Evolutionary conservation across 371 early-diverging fungal genomes (phyloP).

Genomic region (Mortierella sp.): DNA sequence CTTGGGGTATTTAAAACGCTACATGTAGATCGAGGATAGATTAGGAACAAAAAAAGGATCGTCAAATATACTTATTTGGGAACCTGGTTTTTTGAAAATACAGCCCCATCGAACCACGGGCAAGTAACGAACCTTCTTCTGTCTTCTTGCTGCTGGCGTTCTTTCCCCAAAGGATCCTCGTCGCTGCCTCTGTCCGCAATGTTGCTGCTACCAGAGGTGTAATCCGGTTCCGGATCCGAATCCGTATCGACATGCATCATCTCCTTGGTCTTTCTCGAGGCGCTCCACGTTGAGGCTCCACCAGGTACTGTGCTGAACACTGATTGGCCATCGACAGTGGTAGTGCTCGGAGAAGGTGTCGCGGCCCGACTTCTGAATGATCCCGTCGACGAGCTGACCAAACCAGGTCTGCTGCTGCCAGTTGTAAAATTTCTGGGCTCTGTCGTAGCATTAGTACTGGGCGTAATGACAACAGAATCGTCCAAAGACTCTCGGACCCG

Average conservation of each 20-base stretch:
- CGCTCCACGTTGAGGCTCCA: too few relatives aligned
- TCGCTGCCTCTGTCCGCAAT: neutral
- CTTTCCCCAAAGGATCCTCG: neutral
- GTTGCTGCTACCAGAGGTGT: too few relatives aligned
- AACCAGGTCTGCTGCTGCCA: slow-evolving; percentile 5
- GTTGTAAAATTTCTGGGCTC: slow-evolving; percentile 34
- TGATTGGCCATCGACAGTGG: too few relatives aligned
- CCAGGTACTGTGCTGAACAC: too few relatives aligned
- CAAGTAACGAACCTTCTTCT: slow-evolving; percentile 20
- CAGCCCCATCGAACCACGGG: neutral
- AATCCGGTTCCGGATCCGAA: neutral
- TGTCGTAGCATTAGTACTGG: neutral
- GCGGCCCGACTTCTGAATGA: slow-evolving; percentile 16
- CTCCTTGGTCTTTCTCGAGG: neutral
- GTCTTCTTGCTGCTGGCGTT: slow-evolving; percentile 2
- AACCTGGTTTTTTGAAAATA: too few relatives aligned
- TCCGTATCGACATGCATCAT: slow-evolving; percentile 2
- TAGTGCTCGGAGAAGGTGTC: slow-evolving; percentile 17
- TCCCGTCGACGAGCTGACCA: neutral
- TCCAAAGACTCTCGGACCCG: neutral
- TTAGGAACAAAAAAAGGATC: too few relatives aligned
- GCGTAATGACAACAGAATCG: neutral
- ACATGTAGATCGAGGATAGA: neutral
- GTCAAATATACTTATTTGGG: too few relatives aligned
- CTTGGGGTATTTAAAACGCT: too few relatives aligned